Evolutionary conservation across 306 rosid genomes (phyloP).

Genomic region (Dryas octopetala): DNA sequence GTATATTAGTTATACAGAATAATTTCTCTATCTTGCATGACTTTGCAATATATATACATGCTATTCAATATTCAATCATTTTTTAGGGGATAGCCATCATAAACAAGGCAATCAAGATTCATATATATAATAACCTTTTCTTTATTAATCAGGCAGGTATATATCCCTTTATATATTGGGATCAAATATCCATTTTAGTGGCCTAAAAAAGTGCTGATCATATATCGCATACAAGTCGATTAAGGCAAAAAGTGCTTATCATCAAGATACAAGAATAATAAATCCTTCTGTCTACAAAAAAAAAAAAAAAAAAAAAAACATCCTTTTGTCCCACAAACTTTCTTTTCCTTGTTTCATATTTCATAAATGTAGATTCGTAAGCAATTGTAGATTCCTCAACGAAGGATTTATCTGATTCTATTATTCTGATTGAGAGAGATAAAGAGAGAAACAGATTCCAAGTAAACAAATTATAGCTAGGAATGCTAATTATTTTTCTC

Average conservation of each 20-base stretch:
- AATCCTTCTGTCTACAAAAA: too few relatives aligned
- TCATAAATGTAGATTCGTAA: too few relatives aligned
- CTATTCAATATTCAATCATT: neutral
- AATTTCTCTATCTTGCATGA: neutral
- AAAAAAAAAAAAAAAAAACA: too few relatives aligned
- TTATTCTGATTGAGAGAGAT: neutral
- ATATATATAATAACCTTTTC: neutral
- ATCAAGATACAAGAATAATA: neutral
- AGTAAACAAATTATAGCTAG: too few relatives aligned
- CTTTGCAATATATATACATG: neutral
- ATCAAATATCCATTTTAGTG: neutral
- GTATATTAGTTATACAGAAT: too few relatives aligned
- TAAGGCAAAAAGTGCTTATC: neutral
- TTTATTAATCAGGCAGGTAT: neutral
- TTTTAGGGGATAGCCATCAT: constrained; percentile 15
- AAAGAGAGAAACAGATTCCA: neutral
- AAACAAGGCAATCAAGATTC: neutral
- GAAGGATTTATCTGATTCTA: neutral
- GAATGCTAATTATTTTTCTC: too few relatives aligned
- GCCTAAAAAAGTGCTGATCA: neutral
- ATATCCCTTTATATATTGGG: neutral
- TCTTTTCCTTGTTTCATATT: too few relatives aligned
- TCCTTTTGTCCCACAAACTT: too few relatives aligned
- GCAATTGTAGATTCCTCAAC: too few relatives aligned
- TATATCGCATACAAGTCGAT: neutral